These are phyloP conservation scores for Rhodotorula mucilaginosa DNA, from an alignment of 1,284 basidiomycete species.

Conservation along the genomic window DNA sequence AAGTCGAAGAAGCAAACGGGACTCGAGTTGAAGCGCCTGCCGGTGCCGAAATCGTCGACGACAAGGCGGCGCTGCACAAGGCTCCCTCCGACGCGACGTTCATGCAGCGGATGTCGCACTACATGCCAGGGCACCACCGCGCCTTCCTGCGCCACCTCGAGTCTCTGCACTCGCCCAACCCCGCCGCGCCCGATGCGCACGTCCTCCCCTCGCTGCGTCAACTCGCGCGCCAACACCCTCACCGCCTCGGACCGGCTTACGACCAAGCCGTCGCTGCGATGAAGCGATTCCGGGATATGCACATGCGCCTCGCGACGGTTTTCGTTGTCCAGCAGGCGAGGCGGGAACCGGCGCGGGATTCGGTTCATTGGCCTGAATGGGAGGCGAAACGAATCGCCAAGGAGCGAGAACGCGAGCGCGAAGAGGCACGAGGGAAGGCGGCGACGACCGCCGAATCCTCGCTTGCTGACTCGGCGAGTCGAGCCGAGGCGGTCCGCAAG, in stretches of 20 bases:
- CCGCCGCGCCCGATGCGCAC: conserved; percentile 56
- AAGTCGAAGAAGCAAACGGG: neutral
- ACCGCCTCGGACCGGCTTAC: conserved; percentile 42
- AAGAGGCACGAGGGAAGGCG: conserved; percentile 33
- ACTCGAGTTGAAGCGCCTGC: neutral
- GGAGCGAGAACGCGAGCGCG: conserved; percentile 46
- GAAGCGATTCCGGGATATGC: conserved; percentile 39
- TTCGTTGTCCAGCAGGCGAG: conserved; percentile 42
- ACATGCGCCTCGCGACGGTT: conserved; percentile 31
- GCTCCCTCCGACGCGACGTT: conserved; percentile 54
- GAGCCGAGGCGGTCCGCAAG: conserved; percentile 51
- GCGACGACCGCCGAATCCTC: neutral
- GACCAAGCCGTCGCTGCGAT: conserved; percentile 29
- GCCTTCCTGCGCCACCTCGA: conserved; percentile 76
- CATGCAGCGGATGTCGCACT: conserved; percentile 74
- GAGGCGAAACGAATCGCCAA: conserved; percentile 48
- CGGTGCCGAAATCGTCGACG: neutral
- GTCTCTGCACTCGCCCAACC: conserved; percentile 51
- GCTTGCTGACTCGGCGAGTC: neutral
- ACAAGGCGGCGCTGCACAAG: conserved; percentile 2
- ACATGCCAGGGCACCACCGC: conserved; percentile 90
- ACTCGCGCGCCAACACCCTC: conserved; percentile 41
- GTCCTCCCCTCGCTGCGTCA: conserved; percentile 52
- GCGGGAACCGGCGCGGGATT: conserved; percentile 44
- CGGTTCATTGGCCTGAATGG: conserved; percentile 75